Percentiles rank a stretch among this genome's conserved stretches.
Conservation (phyloP, 352 stramenopile species). For the Lagenidium sp. region DNA sequence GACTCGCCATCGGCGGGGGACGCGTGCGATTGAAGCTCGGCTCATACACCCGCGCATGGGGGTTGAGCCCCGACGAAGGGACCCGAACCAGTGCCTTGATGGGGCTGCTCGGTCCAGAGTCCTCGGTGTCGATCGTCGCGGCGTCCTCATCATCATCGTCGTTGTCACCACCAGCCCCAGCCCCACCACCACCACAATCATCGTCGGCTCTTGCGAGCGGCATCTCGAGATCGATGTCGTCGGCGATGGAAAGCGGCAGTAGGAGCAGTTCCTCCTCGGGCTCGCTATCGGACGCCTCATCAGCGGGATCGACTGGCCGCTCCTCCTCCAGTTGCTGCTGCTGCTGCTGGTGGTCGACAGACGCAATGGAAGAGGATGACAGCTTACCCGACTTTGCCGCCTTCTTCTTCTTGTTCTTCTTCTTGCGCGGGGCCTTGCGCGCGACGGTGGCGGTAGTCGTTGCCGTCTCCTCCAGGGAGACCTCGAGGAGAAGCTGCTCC, state of each 20-base stretch:
- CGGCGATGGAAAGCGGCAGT: too few relatives aligned
- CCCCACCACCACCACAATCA: too few relatives aligned
- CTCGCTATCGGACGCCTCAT: constrained; percentile 7
- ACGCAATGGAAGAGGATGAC: neutral
- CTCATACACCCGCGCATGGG: constrained; percentile 46
- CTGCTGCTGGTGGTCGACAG: too few relatives aligned
- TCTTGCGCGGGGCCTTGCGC: constrained; percentile 10
- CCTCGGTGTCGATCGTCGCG: constrained; percentile 11
- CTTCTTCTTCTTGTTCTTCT: constrained; percentile 24
- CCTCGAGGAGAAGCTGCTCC: constrained; percentile 56
- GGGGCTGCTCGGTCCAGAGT: constrained; percentile 9
- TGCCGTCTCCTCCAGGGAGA: constrained; percentile 9
- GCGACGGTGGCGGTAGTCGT: neutral
- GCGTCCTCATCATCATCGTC: constrained; percentile 14
- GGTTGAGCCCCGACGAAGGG: constrained; percentile 43
- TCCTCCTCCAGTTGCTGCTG: too few relatives aligned
- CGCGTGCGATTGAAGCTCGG: too few relatives aligned
- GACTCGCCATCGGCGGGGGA: too few relatives aligned
- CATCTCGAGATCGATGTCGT: too few relatives aligned
- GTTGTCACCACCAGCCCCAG: too few relatives aligned
- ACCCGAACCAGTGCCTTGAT: constrained; percentile 1
- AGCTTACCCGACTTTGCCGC: constrained; percentile 2
- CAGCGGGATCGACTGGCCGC: too few relatives aligned
- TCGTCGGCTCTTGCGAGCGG: too few relatives aligned
- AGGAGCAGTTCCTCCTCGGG: constrained; percentile 9